These are phyloP conservation scores for Saturnispora gosingensis DNA, from an alignment of 805 yeast genomes.

Conservation along the genomic window DNA sequence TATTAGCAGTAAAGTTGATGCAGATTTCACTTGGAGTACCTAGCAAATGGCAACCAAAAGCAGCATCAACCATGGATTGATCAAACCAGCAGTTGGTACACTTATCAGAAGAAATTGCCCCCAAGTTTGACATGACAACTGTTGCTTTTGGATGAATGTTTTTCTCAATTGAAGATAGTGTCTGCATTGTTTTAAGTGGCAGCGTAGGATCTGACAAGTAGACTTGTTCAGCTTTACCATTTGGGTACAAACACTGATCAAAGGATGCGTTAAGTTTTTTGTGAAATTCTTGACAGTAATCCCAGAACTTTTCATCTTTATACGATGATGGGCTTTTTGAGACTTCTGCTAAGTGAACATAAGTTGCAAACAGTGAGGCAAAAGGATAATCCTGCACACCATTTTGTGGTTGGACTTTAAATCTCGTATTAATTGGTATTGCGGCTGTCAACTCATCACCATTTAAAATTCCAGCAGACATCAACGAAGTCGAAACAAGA, in stretches of 20 bases:
- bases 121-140: constrained; percentile 10
- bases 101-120: background rate
- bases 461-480: background rate
- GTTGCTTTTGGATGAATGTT: constrained; percentile 7
- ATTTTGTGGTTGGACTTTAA: background rate
- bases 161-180: background rate
- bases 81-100: constrained; percentile 8
- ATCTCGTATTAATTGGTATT: constrained; percentile 10
- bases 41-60: constrained; percentile 9
- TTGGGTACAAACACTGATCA: background rate
- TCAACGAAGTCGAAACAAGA: constrained; percentile 3
- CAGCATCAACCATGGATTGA: constrained; percentile 12
- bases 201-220: background rate
- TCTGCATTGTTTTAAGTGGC: background rate
- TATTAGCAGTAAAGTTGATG: constrained; percentile 8
- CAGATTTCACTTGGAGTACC: constrained; percentile 1
- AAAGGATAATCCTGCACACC: constrained; percentile 2
- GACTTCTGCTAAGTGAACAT: background rate
- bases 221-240: constrained; percentile 2
- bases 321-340: background rate
- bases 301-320: constrained; percentile 1
- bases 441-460: constrained; percentile 2
- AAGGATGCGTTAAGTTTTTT: background rate
- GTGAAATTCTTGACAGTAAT: constrained; percentile 5
- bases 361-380: constrained; percentile 10